Base-by-base conservation (phyloP, 2,329 filamentous ascomycete species). In the Parastagonospora avenae region DNA sequence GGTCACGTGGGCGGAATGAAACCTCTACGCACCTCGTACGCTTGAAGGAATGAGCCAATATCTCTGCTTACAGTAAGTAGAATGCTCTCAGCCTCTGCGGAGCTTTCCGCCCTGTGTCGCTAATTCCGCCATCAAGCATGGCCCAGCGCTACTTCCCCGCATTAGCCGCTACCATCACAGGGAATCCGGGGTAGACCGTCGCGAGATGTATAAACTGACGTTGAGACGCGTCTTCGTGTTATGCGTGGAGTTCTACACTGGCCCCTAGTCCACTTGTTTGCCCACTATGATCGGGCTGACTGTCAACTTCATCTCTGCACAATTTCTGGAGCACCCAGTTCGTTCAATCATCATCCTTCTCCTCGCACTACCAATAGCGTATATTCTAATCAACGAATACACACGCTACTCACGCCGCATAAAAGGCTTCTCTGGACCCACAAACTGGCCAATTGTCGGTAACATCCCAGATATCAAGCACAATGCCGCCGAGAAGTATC, bases 401-500 rank as follows among this genome's bases (percentile, higher is more conserved):
- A 48, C 70, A 15, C 67, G 74, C 29, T 60, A 64, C 12, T 64
- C 67, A 11, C 64, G 68, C 1, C 66, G 75, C 2, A 49, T 77
- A 2, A 72, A 74, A 7, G 68, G 66, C 5, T 76, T 78, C 57
- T 35, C 59, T 0, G 75, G 75, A 4, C 75, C 75, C 1, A 59
- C 59, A 27, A 75, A 74, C 38, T 70, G 71, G 57, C 74, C 73
- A 0, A 48, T 77, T 11, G 70, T 78, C 8, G 76, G 76, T 11
- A 77, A 77, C 50, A 75, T 77, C 27, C 70, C 73, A 5, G 67
- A 74, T 33, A 77, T 78, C 50, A 74, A 71, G 27, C 70, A 68
- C 61, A 76, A 77, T 36, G 74, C 75, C 0, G 70, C 75, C 2
- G 74, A 77, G 41, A 74, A 74, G 51, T 78, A 78, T 48, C 70